A percentile compares a stretch with the other conserved stretches of the same genome.
Conservation (phyloP, 202 grass and related monocot genomes). For the Elaeis oleifera region DNA sequence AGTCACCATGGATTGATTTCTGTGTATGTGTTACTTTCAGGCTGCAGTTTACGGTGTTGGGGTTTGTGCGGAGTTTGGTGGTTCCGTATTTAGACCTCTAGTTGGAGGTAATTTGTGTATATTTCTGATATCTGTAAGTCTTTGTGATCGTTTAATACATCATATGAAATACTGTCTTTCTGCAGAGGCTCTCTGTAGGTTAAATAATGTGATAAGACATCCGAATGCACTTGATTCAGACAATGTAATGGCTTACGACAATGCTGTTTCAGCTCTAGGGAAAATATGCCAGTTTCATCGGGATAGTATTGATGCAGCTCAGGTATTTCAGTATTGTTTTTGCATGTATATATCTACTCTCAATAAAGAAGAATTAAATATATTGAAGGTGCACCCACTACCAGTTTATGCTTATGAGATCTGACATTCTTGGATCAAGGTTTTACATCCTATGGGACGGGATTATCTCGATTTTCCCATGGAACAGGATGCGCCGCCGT, state of each 20-base stretch:
- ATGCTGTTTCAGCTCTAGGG: slow-evolving; percentile 86
- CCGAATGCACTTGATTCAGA: slow-evolving; percentile 60
- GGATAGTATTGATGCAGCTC: slow-evolving; percentile 58
- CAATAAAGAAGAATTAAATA: too few relatives aligned
- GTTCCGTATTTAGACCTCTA: slow-evolving; percentile 57
- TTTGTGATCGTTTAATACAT: background rate
- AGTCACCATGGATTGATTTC: background rate
- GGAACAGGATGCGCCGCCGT: too few relatives aligned
- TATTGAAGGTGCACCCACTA: too few relatives aligned
- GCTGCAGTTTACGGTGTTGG: slow-evolving; percentile 82
- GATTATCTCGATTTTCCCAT: too few relatives aligned
- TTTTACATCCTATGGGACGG: too few relatives aligned
- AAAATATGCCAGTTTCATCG: slow-evolving; percentile 75
- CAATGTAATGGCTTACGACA: slow-evolving; percentile 72
- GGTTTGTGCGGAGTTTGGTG: slow-evolving; percentile 79
- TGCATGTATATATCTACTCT: background rate
- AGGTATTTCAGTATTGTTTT: slow-evolving; percentile 38
- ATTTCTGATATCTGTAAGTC: background rate
- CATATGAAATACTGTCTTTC: background rate
- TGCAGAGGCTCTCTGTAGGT: slow-evolving; percentile 65
- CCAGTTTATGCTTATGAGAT: too few relatives aligned
- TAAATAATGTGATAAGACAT: slow-evolving; percentile 73
- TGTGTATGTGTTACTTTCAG: slow-evolving; percentile 32
- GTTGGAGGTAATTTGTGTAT: slow-evolving; percentile 42
- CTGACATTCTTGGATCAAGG: too few relatives aligned